A percentile compares a stretch with the other conserved stretches of the same genome.
Conservation (phyloP, 306 rosid species). For the Prunus mume region DNA sequence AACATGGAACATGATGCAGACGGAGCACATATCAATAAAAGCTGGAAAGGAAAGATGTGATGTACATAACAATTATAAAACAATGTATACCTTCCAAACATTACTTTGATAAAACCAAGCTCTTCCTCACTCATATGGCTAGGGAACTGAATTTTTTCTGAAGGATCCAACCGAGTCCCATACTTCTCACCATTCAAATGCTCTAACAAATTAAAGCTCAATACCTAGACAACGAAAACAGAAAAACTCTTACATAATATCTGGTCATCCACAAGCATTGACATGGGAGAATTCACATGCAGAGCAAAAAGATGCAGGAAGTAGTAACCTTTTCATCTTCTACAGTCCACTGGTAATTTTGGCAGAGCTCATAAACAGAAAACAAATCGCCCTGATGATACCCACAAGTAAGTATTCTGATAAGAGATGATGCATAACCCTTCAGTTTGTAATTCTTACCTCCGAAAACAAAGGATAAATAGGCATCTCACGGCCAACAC, state of each 20-base stretch:
- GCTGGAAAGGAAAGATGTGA: slow-evolving; percentile 13
- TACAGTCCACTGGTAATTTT: slow-evolving; percentile 75
- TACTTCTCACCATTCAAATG: slow-evolving; percentile 38
- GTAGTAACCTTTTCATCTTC: slow-evolving; percentile 75
- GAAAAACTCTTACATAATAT: neutral
- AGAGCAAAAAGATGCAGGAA: neutral
- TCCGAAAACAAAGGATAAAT: slow-evolving; percentile 80
- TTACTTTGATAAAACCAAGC: slow-evolving; percentile 62
- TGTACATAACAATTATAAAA: neutral
- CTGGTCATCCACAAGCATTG: neutral
- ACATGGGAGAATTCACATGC: neutral
- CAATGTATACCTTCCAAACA: slow-evolving; percentile 71
- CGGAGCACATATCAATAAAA: neutral
- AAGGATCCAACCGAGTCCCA: slow-evolving; percentile 29
- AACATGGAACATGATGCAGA: neutral
- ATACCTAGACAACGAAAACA: slow-evolving; percentile 53
- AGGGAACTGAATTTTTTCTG: slow-evolving; percentile 44
- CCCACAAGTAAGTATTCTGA: slow-evolving; percentile 24
- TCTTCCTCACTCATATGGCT: slow-evolving; percentile 52
- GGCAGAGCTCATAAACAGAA: slow-evolving; percentile 90
- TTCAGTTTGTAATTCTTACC: slow-evolving; percentile 43
- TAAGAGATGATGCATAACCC: slow-evolving; percentile 19
- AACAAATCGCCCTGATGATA: slow-evolving; percentile 69
- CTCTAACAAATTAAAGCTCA: slow-evolving; percentile 51
- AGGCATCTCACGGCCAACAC: slow-evolving; percentile 71